Conservation (phyloP, 78 protist genomes). For the Creolimax fragrantissima region DNA sequence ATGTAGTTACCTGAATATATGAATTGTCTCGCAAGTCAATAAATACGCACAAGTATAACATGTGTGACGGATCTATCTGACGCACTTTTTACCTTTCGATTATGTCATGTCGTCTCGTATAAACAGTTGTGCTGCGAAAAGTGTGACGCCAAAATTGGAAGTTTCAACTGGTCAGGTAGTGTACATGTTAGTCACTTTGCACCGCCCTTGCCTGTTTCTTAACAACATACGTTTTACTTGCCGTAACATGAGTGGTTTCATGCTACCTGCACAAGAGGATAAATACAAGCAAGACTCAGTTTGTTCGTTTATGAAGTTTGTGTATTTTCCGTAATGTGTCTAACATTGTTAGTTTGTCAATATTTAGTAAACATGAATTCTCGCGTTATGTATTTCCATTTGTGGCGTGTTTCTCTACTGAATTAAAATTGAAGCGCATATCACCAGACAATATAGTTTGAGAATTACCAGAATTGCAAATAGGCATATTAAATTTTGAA, state of each 20-base stretch:
- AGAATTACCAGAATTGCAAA: not conserved
- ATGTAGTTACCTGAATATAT: too few relatives aligned
- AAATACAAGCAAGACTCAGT: not conserved
- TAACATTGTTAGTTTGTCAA: not conserved
- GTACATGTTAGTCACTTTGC: not conserved
- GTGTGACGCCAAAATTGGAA: not conserved
- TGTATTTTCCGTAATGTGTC: not conserved
- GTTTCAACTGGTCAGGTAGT: not conserved
- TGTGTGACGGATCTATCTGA: too few relatives aligned
- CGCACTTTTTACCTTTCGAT: too few relatives aligned
- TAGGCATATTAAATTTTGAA: not conserved
- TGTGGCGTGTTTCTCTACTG: not conserved
- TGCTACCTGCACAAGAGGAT: not conserved
- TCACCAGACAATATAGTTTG: not conserved
- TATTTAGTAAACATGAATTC: too few relatives aligned
- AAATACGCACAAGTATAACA: too few relatives aligned
- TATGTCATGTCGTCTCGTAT: too few relatives aligned
- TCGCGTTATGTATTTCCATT: not conserved
- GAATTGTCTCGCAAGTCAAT: too few relatives aligned
- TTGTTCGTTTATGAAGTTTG: not conserved
- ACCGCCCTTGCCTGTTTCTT: not conserved
- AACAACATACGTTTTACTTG: not conserved
- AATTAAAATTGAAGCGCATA: not conserved
- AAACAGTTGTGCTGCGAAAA: not conserved
- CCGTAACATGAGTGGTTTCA: not conserved